Conservation (phyloP, 2,329 filamentous ascomycete genomes). For the Blumeria graminis region DNA sequence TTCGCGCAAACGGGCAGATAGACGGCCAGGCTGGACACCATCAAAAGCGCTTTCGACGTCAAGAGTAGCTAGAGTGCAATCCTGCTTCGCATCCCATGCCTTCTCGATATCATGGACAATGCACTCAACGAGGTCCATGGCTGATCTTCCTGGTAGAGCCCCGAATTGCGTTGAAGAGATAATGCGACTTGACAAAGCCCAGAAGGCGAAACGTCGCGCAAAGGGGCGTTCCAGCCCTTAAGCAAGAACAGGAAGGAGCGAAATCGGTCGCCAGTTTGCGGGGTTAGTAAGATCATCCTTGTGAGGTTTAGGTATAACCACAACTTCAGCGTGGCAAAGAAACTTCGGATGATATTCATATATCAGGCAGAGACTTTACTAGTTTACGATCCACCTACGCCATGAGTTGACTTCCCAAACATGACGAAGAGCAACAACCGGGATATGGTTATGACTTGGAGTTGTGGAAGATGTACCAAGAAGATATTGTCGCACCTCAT, state of each 20-base stretch:
- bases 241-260: neutral
- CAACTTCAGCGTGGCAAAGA: neutral
- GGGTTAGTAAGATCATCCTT: neutral
- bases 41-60: too few relatives aligned
- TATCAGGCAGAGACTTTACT: neutral
- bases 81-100: neutral
- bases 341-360: neutral
- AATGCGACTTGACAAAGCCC: neutral
- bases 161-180: neutral
- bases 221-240: neutral
- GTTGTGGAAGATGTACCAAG: neutral
- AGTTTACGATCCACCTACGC: too few relatives aligned
- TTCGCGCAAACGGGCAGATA: too few relatives aligned
- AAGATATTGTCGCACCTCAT: neutral
- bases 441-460: neutral
- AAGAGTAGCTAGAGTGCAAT: neutral
- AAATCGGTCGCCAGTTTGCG: neutral
- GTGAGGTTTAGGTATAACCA: neutral
- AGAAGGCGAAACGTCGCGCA: neutral
- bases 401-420: too few relatives aligned
- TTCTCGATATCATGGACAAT: neutral
- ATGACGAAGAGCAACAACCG: neutral
- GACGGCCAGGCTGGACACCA: too few relatives aligned
- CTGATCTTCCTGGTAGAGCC: neutral
- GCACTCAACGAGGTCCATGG: too few relatives aligned